These are phyloP conservation scores for Colletotrichum sp. DNA, from an alignment of 2,329 filamentous ascomycete genomes.

Conservation along the genomic window DNA sequence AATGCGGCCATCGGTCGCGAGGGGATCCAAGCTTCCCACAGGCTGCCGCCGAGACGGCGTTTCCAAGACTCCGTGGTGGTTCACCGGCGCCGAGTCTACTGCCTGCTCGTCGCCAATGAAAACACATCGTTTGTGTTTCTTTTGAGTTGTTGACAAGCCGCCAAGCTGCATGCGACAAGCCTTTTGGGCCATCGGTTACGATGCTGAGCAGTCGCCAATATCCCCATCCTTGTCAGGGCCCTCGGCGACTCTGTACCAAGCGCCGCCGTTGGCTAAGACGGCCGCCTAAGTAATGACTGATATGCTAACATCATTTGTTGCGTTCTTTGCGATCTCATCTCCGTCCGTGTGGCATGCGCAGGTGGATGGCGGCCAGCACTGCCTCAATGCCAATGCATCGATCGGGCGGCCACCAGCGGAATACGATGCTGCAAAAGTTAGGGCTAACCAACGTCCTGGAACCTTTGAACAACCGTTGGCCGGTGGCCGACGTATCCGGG, in stretches of 20 bases:
- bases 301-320: not conserved
- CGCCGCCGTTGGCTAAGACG: not conserved
- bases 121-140: not conserved
- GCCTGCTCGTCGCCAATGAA: not conserved
- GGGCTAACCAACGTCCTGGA: not conserved
- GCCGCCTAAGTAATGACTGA: not conserved
- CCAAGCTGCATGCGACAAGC: not conserved
- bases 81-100: not conserved
- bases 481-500: slow-evolving; percentile 9
- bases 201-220: not conserved
- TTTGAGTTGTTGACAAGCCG: not conserved
- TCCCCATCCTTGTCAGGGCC: not conserved
- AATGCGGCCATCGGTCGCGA: not conserved
- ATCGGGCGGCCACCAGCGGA: slow-evolving; percentile 1
- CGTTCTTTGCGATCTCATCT: not conserved
- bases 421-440: not conserved
- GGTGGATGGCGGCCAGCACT: slow-evolving; percentile 2
- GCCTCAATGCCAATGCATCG: slow-evolving; percentile 14
- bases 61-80: not conserved
- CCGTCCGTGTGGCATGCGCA: not conserved
- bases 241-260: not conserved
- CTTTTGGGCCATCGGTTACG: not conserved
- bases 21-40: not conserved
- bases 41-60: not conserved
- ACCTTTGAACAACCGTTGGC: not conserved